A percentile compares a stretch with the other conserved stretches of the same genome.
phyloP scores from a whole-genome alignment of 495 filamentous ascomycete genomes.

The Cercophora sp. region DNA sequence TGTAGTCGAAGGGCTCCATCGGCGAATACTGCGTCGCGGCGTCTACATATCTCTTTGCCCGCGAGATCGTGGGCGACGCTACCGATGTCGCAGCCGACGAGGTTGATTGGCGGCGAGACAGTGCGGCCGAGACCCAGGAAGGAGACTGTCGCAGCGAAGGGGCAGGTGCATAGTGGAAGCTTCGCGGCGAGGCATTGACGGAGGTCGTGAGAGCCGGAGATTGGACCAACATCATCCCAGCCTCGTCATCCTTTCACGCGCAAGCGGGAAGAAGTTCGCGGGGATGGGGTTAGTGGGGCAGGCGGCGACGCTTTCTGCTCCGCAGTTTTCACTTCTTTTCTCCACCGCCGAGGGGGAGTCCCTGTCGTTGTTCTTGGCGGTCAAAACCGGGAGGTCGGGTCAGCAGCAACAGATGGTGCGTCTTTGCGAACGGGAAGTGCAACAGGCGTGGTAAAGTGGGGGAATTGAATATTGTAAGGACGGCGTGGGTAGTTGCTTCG shows the following conservation, averaged over 20 bases:
- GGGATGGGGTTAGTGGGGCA: constrained; percentile 8
- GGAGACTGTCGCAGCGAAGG: constrained; percentile 41
- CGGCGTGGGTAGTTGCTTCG: no score
- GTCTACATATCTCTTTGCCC: constrained; percentile 47
- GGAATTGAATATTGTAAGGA: no score
- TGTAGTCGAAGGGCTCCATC: constrained; percentile 42
- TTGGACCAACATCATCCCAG: constrained; percentile 48
- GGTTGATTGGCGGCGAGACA: constrained; percentile 40
- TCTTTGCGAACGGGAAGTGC: no score
- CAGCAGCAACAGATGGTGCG: no score
- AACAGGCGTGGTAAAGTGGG: no score
- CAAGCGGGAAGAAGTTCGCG: constrained; percentile 7
- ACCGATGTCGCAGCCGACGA: constrained; percentile 33
- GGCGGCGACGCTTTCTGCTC: constrained; percentile 19
- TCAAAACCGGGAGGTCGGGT: no score
- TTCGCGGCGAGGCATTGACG: constrained; percentile 43
- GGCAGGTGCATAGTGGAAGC: constrained; percentile 45
- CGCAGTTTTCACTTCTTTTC: constrained; percentile 6
- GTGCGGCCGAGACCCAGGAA: constrained; percentile 39
- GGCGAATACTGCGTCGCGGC: constrained; percentile 57
- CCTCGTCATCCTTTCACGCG: constrained; percentile 27
- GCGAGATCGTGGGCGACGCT: constrained; percentile 31
- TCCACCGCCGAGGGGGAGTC: neutral
- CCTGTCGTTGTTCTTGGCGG: no score
- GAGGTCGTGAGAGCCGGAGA: constrained; percentile 41